phyloP scores from a whole-genome alignment of 352 stramenopile genomes.

The Globisporangium cylindrosporum region DNA sequence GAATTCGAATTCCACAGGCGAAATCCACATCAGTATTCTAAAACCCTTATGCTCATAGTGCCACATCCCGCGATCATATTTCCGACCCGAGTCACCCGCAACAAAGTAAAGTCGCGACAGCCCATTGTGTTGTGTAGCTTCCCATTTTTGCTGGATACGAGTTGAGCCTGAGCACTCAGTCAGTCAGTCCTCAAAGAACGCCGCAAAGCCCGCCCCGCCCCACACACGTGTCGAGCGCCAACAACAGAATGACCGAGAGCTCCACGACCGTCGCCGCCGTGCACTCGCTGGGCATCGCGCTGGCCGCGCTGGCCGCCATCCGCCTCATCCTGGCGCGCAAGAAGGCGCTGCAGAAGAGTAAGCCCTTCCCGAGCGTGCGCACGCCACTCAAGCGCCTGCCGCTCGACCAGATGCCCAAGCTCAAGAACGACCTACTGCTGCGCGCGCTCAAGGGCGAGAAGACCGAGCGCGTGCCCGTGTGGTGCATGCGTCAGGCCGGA shows the following conservation, averaged over 20 bases:
- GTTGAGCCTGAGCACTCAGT: neutral
- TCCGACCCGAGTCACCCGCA: too few species aligned
- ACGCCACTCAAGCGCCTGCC: constrained; percentile 71
- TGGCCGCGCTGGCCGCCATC: constrained; percentile 57
- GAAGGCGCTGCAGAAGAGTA: constrained; percentile 32
- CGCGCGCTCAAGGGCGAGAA: constrained; percentile 82
- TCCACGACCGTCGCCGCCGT: constrained; percentile 12
- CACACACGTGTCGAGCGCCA: neutral
- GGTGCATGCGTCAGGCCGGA: constrained; percentile 97
- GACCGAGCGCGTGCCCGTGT: constrained; percentile 92
- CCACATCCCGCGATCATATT: too few species aligned
- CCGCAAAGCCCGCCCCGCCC: neutral
- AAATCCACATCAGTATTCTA: too few species aligned
- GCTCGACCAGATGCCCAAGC: constrained; percentile 66
- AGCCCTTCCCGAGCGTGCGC: constrained; percentile 62
- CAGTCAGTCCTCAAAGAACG: neutral
- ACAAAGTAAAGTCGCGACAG: neutral
- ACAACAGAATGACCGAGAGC: constrained; percentile 17
- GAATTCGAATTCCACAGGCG: too few species aligned
- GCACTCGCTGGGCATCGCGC: constrained; percentile 27
- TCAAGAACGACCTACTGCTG: constrained; percentile 90
- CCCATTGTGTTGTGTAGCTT: neutral
- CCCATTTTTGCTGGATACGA: constrained; percentile 1
- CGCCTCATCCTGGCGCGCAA: constrained; percentile 59
- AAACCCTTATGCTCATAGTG: too few species aligned